phyloP scores from a whole-genome alignment of 2,329 filamentous ascomycete species.

The Paecilomyces sp. region DNA sequence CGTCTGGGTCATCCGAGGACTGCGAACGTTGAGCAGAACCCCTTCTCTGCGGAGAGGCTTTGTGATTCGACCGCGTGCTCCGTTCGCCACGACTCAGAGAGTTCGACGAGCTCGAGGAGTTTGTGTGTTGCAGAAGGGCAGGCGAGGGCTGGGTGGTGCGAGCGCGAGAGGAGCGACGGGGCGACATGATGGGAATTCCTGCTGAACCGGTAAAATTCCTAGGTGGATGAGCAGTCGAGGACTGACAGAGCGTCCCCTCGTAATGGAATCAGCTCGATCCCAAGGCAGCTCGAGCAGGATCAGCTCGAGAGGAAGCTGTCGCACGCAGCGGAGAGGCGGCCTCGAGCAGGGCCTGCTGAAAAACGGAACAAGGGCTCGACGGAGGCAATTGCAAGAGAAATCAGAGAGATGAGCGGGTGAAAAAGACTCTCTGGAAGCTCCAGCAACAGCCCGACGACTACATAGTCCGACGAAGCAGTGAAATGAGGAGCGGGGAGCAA shows the following conservation, averaged over 20 bases:
- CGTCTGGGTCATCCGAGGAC: constrained; percentile 49
- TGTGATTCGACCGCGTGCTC: constrained; percentile 63
- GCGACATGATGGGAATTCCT: constrained; percentile 47
- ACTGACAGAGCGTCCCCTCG: constrained; percentile 1
- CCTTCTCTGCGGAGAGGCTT: constrained; percentile 66
- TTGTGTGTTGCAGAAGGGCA: constrained; percentile 68
- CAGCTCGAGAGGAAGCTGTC: constrained; percentile 16
- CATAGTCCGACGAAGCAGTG: constrained; percentile 30
- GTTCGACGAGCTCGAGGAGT: constrained; percentile 63
- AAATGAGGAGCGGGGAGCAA: constrained; percentile 23
- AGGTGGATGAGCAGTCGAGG: background rate
- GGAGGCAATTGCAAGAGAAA: constrained; percentile 13
- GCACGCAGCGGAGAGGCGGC: constrained; percentile 16
- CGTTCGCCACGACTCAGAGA: constrained; percentile 71
- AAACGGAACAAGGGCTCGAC: background rate
- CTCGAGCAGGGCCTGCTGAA: constrained; percentile 12
- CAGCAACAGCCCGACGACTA: constrained; percentile 27
- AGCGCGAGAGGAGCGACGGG: constrained; percentile 87
- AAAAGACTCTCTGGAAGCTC: constrained; percentile 23
- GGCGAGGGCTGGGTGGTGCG: constrained; percentile 64
- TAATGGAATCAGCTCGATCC: constrained; percentile 7
- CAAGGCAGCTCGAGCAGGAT: constrained; percentile 5
- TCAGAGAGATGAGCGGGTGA: constrained; percentile 13
- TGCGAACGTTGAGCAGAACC: constrained; percentile 56
- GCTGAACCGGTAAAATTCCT: background rate